A percentile compares a stretch with the other conserved stretches of the same genome.
These are phyloP conservation scores for Baudoinia panamericana DNA, from an alignment of 495 filamentous ascomycete species.

Conservation along the genomic window DNA sequence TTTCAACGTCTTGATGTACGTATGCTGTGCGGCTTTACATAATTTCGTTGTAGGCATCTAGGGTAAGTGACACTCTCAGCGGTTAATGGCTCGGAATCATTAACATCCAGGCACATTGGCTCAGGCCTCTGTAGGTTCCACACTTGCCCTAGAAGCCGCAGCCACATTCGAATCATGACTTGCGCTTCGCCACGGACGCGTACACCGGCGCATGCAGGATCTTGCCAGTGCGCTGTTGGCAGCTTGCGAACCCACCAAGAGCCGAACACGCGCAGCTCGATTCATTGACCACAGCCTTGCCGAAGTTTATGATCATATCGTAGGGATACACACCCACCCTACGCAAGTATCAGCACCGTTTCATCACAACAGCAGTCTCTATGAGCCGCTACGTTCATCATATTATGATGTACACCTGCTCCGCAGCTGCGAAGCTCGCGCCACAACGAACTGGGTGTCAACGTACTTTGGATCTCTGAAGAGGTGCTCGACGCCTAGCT, in stretches of 20 bases:
- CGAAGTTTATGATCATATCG: conserved; percentile 12
- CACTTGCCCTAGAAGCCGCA: too few relatives aligned
- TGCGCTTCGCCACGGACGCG: conserved; percentile 7
- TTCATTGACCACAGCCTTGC: conserved; percentile 1
- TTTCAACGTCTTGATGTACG: too few relatives aligned
- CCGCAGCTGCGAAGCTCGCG: neutral
- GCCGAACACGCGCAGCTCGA: neutral
- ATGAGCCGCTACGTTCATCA: too few relatives aligned
- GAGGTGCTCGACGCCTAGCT: conserved; percentile 15
- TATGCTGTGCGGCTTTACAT: too few relatives aligned
- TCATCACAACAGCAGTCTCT: too few relatives aligned
- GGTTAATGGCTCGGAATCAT: too few relatives aligned
- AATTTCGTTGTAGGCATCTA: too few relatives aligned
- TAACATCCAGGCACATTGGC: too few relatives aligned
- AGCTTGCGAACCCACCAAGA: neutral
- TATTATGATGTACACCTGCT: too few relatives aligned
- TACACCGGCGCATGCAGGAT: conserved; percentile 13
- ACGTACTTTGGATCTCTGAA: conserved; percentile 15
- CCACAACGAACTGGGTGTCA: neutral
- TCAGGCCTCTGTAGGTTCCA: too few relatives aligned
- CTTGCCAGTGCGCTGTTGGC: neutral
- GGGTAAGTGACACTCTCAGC: too few relatives aligned
- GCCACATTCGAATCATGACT: neutral
- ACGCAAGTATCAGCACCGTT: neutral
- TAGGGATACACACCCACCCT: conserved; percentile 15